Evolutionary conservation across 371 early-diverging fungal genomes (phyloP), one percentile per base, ranked within the genome.

Genomic region (Conidiobolus coronatus): DNA sequence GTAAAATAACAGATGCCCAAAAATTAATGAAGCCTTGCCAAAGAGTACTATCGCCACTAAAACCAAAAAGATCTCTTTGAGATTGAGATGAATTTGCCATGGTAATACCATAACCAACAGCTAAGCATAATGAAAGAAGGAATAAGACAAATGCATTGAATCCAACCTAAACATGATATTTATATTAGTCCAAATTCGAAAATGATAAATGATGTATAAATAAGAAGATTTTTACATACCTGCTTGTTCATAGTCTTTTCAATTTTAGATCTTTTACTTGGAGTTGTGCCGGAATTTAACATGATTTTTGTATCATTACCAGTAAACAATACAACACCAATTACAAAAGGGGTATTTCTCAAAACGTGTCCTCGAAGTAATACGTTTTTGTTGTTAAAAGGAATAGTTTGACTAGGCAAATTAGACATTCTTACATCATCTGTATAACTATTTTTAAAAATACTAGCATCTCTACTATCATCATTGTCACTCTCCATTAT

Each of bases 271-370:
- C 80, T 65, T 62, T 96, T 96, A 42, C 72, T 75, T 7, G 86
- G 86, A 1, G 87, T 79, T 18, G 70, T 68, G 13, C 81, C 85
- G 18, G 83, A 72, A 62, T 90, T 91, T 38, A 83, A 62, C 55
- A 86, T 78, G 52, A 87, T 79, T 63, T 93, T 94, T 45, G 94
- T 91, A 45, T 93, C 86, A 18, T 69, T 63, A 21, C 95, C 98
- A 0, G 92, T 93, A 50, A 73, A 86, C 11, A 91, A 56, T 12
- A 86, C 86, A 3, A 88, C 52, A 0, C 80, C 90, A 44, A 89
- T 75, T 2, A 80, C 71, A 73, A 77, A 82, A 44, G 81, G 78
- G 0, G 89, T 90, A 65, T 90, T 94, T 46, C 83, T 71, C 17
- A 95, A 54, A 2, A 75, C 77, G 55, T 82, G 81, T 1, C 98